Percentiles rank a stretch among this genome's conserved stretches.
These are phyloP conservation scores for Penicillium sp. DNA, from an alignment of 2,329 filamentous ascomycete species.

Conservation along the genomic window DNA sequence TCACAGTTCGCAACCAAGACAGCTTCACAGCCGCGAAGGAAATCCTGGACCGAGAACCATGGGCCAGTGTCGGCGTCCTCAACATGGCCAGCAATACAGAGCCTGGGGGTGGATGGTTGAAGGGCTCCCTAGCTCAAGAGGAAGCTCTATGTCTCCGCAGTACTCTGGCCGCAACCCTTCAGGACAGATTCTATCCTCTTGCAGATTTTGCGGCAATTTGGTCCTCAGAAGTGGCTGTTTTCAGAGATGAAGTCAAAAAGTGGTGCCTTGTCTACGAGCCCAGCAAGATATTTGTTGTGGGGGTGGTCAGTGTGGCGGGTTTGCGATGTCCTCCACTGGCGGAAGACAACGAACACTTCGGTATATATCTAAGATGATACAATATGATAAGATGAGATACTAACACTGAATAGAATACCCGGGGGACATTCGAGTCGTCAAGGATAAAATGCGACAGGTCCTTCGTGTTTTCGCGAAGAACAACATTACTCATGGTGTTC, in stretches of 20 bases:
- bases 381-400: neutral
- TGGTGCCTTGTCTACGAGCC: conserved; percentile 12
- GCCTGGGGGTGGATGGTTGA: conserved; percentile 62
- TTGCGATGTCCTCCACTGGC: conserved; percentile 40
- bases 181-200: conserved; percentile 49
- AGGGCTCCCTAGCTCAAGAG: conserved; percentile 62
- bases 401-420: conserved; percentile 10
- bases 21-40: conserved; percentile 13
- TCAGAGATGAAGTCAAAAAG: conserved; percentile 44
- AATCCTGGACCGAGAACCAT: conserved; percentile 21
- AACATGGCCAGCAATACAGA: conserved; percentile 59
- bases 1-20: conserved; percentile 9
- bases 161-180: conserved; percentile 23
- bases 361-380: neutral
- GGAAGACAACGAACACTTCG: conserved; percentile 9
- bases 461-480: conserved; percentile 54
- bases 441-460: conserved; percentile 58
- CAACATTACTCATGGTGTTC: conserved; percentile 41
- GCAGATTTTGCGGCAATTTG: conserved; percentile 51
- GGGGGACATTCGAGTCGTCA: conserved; percentile 50
- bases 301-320: conserved; percentile 58
- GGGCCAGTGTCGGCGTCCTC: conserved; percentile 42
- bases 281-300: conserved; percentile 46
- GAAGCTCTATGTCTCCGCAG: conserved; percentile 63
- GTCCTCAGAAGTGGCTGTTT: conserved; percentile 55